Percentiles rank a stretch among this genome's conserved stretches.
Evolutionary conservation across 2,329 filamentous ascomycete genomes (phyloP).

Genomic region (Torrubiella hemipterigena): DNA sequence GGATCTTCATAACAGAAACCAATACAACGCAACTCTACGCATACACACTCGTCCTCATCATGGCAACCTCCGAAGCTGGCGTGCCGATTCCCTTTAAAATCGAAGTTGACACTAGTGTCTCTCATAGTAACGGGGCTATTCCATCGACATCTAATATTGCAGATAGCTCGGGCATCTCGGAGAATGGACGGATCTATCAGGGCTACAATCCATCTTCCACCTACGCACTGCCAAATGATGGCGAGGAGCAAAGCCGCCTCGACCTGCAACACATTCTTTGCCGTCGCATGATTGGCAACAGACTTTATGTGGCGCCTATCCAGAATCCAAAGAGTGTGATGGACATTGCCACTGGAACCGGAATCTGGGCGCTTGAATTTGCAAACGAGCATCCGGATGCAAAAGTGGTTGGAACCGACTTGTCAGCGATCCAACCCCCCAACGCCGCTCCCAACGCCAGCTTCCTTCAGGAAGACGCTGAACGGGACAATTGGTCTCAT

Average conservation of each 20-base stretch:
- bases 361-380: slow-evolving; percentile 49
- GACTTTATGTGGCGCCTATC: slow-evolving; percentile 33
- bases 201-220: neutral
- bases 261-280: slow-evolving; percentile 44
- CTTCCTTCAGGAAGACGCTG: slow-evolving; percentile 54
- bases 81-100: too few species aligned
- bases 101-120: too few species aligned
- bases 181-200: neutral
- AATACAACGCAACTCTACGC: too few species aligned
- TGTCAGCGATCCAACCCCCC: slow-evolving; percentile 44
- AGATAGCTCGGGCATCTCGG: too few species aligned
- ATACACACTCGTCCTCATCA: too few species aligned
- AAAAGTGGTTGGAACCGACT: slow-evolving; percentile 35
- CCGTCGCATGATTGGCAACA: slow-evolving; percentile 29
- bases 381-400: slow-evolving; percentile 30
- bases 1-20: too few species aligned
- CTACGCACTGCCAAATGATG: slow-evolving; percentile 33
- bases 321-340: slow-evolving; percentile 26
- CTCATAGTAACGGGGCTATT: too few species aligned
- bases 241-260: slow-evolving; percentile 39
- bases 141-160: too few species aligned
- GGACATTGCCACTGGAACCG: slow-evolving; percentile 49
- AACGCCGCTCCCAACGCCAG: slow-evolving; percentile 48
- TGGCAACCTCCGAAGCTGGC: too few species aligned
- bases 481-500: slow-evolving; percentile 37